Evolutionary conservation across 768 basidiomycete genomes (phyloP), one percentile per base, ranked within the genome.

Genomic region (Mycena polygramma): DNA sequence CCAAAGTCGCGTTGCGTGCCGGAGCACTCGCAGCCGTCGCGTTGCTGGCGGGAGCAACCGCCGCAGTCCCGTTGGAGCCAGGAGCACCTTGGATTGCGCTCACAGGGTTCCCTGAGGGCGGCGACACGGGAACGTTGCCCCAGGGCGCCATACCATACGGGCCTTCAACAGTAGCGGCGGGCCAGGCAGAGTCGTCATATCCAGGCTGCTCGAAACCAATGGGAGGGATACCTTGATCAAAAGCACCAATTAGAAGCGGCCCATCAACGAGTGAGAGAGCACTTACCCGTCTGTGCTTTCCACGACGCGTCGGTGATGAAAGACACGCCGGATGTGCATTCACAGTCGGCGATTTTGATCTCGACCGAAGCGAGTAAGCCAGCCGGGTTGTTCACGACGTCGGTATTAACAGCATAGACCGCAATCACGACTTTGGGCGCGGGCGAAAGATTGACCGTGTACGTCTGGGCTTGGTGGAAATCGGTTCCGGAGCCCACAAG

Each of bases 141-240:
- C 77, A 79, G 6, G 80, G 75, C 6, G 59, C 30, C 7, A 69
- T 62, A 4, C 78, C 77, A 39, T 73, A 75, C 7, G 65, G 49
- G 1, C 76, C 79, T 57, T 78, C 74, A 17, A 69, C 73, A 17
- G 76, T 66, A 4, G 73, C 77, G 36, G 66, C 55, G 4, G 70
- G 49, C 79, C 78, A 81, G 0, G 48, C 64, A 20, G 76, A 70
- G 53, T 77, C 76, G 45, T 79, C 54, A 51, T 75, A 74, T 11
- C 62, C 70, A 13, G 62, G 57, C 11, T 63, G 14, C 62, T 72
- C 26, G 62, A 72, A 72, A 0, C 57, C 76, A 19, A 52, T 30
- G 30, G 77, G 75, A 11, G 61, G 41, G 41, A 41, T 58, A 4
- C 55, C 55, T 57, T 39, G n/a, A 41, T 15, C 1, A 7, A 57